Evolutionary conservation across 306 rosid species (phyloP).

Genomic region (Pueraria montana): DNA sequence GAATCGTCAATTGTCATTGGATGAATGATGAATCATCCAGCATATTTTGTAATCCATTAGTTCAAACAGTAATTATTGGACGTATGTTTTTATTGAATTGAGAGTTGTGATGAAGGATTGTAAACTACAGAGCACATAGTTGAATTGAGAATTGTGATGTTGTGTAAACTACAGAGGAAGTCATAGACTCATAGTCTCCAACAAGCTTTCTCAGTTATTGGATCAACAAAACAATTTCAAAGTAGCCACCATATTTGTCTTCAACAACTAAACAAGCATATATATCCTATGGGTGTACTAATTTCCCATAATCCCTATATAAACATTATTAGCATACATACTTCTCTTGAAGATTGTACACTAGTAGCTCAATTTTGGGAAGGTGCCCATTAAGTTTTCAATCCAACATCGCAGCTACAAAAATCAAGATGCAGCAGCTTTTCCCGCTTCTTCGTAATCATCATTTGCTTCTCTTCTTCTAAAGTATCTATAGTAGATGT

Average conservation of each 20-base stretch:
- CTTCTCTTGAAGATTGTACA: background rate
- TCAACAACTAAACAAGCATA: background rate
- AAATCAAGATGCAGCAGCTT: conserved; percentile 46
- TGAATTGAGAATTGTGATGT: background rate
- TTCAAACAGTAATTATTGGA: background rate
- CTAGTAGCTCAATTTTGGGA: background rate
- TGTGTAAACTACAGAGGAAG: background rate
- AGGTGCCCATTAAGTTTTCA: background rate
- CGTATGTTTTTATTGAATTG: no score
- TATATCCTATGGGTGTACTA: background rate
- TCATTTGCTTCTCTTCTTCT: conserved; percentile 27
- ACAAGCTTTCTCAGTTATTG: background rate
- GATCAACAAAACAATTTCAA: background rate
- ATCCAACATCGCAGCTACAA: conserved; percentile 1
- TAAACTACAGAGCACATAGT: background rate
- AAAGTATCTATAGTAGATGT: conserved; percentile 63
- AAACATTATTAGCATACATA: background rate
- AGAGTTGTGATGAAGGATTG: background rate
- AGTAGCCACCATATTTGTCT: background rate
- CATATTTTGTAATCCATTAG: background rate
- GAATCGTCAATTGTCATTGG: no score
- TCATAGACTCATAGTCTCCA: background rate
- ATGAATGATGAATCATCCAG: no score
- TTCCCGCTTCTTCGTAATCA: conserved; percentile 50
- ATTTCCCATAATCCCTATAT: background rate